These are phyloP conservation scores for Epicoccum nigrum DNA, from an alignment of 2,329 filamentous ascomycete species.

Conservation along the genomic window DNA sequence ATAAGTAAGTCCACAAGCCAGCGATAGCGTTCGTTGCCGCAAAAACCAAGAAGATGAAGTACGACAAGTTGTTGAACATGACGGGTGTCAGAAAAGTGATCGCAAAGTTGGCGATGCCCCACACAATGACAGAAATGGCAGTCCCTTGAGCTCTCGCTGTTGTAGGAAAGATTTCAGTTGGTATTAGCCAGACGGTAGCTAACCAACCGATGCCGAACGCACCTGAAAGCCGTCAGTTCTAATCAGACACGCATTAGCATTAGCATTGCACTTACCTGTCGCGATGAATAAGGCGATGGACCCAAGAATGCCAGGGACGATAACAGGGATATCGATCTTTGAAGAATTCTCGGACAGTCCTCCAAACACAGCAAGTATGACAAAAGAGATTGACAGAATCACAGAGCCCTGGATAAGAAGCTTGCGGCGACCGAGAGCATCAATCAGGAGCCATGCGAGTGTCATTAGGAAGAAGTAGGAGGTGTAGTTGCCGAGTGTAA, in stretches of 20 bases:
- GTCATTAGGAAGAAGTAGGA: conserved; percentile 68
- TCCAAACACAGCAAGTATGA: conserved; percentile 60
- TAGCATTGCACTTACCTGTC: conserved; percentile 42
- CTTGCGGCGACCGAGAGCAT: conserved; percentile 60
- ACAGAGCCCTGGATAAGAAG: conserved; percentile 61
- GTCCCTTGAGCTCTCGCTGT: conserved; percentile 61
- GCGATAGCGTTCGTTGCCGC: conserved; percentile 61
- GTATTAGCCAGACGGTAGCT: conserved; percentile 64
- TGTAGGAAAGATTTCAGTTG: conserved; percentile 64
- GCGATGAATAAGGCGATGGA: conserved; percentile 61
- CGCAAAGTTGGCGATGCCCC: conserved; percentile 64
- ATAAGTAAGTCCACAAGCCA: conserved; percentile 61
- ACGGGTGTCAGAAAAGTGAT: conserved; percentile 64
- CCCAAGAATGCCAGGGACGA: conserved; percentile 58
- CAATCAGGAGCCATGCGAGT: conserved; percentile 65
- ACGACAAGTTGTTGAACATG: conserved; percentile 65
- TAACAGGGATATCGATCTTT: conserved; percentile 47
- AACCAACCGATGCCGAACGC: conserved; percentile 68
- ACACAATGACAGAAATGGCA: conserved; percentile 61
- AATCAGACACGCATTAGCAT: background rate
- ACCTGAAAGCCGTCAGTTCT: conserved; percentile 46
- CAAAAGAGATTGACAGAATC: conserved; percentile 57
- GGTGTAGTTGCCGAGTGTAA: conserved; percentile 66
- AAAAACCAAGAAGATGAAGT: conserved; percentile 64
- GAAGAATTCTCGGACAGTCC: conserved; percentile 53